Base-by-base conservation (phyloP, 108 stramenopile genomes). In the Epithemia pelagica region DNA sequence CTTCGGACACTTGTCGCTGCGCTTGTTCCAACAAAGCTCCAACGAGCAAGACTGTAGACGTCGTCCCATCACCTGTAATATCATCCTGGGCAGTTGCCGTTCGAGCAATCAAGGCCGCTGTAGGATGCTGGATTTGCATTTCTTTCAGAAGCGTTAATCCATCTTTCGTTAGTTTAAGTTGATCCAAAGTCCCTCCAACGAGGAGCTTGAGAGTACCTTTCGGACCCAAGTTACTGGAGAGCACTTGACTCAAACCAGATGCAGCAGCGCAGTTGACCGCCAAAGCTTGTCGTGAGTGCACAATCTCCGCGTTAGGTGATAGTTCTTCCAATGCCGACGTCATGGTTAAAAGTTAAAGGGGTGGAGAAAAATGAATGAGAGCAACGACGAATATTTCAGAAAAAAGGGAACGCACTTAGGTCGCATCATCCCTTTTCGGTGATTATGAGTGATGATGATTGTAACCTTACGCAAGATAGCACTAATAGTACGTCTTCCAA, bases 61-160 rank as follows among this genome's bases (percentile, higher is more conserved):
- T 99, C 20, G 99, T 98, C 21, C 99, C 99, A 76, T 99, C 99
- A 18, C 96, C 98, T 51, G 94, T 95, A 25, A 95, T 80, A 68
- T 90, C 91, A 80, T 91, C 88, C 76, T 90, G 92, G n/a, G 99
- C 99, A 19, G 98, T 98, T 25, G 99, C 99, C 7, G 96, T 97
- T 25, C 99, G 86, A 5, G 97, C 98, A 88, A 99, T 96, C 80
- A 99, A 77, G 37, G 84, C 84, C 28, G 99, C 99, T 24, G 99
- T 99, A 67, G 99, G 99, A 84, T 98, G 99, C 78, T 98, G 97
- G 79, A 99, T 99, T 80, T 99, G 99, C 99, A 99, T 99, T 85
- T 99, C 97, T 72, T 98, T 95, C 63, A 99, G 80, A 66, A 99
- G 69, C 15, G 98, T 97, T 59, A 96, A 81, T 62, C 99, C 99